Base-by-base conservation (phyloP, 345 rosid species). In the Syzygium aqueum region DNA sequence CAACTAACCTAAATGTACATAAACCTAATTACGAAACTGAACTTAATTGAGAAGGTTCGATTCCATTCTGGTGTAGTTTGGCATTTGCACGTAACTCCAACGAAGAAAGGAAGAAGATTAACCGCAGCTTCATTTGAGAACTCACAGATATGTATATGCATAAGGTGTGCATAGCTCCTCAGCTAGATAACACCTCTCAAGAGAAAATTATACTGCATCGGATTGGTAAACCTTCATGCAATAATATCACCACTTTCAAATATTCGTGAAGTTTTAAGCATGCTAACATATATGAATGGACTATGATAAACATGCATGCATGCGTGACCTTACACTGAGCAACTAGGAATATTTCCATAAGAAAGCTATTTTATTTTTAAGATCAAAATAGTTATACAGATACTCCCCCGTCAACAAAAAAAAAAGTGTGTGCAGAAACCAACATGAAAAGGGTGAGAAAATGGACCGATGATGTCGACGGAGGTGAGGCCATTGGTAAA, bases 401-500 rank as follows among this genome's bases (percentile, higher is more conserved):
- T 61, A 15, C 37, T 61, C 73, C 73, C 73, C 37, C 6, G 73
- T 13, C 6, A n/a, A 61, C 73, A 14, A 61, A 61, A n/a, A 27
- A 53, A 6, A 19, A 5, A 59, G 23, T 65, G 3, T 28, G 8
- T 25, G 37, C 30, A 17, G n/a, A 65, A 28, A 73, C 40, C 19
- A n/a, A 85, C 7, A 37, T 25, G 17, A 25, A 80, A 7, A 11
- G 37, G 37, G 25, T 28, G 2, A 40, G 23, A 51, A 2, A 65
- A 87, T 52, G 51, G 46, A 92, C 94, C 86, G 15, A 92, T 84
- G 28, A 87, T 83, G 84, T 91, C 93, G 15, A 91, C 90, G 1
- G 77, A 56, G 53, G 91, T 91, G 86, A 43, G 90, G 6, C 90
- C 91, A 49, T 92, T 92, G 78, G 82, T 87, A 87, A 91, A 92